phyloP scores from a whole-genome alignment of 257 asterid species.

The Misopates orontium region DNA sequence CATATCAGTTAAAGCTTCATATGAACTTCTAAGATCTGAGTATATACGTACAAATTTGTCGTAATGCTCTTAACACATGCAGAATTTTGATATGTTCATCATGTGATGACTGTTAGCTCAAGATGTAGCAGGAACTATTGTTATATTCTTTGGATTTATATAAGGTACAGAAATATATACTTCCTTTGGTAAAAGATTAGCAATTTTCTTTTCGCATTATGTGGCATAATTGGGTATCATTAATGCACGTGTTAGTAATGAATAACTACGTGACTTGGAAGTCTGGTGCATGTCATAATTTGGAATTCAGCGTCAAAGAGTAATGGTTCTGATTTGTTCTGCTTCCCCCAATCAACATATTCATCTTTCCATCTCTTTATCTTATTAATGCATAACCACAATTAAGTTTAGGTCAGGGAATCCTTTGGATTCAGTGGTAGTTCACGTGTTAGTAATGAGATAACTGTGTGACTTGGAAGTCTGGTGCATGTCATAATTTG shows the following conservation, averaged over 20 bases:
- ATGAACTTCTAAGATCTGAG: not conserved
- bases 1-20: not conserved
- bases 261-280: slow-evolving; percentile 7
- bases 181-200: not conserved
- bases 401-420: not conserved
- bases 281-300: slow-evolving; percentile 8
- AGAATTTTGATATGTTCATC: not conserved
- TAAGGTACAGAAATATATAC: not conserved
- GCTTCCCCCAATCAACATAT: not conserved
- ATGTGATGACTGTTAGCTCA: not conserved
- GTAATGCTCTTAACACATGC: not conserved
- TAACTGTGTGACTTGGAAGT: slow-evolving; percentile 10
- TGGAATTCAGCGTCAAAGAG: slow-evolving; percentile 6
- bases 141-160: slow-evolving; percentile 6
- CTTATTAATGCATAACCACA: not conserved
- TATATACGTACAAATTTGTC: not conserved
- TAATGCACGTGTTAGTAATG: not conserved
- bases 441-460: not conserved
- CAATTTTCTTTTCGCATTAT: not conserved
- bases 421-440: no score
- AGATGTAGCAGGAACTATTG: not conserved
- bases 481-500: slow-evolving; percentile 3
- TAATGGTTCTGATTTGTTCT: slow-evolving; percentile 4
- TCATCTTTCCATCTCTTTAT: not conserved
- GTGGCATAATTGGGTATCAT: not conserved